Percentiles rank a stretch among this genome's conserved stretches.
Conservation (phyloP, 2,329 filamentous ascomycete species). For the Cercospora sp. region DNA sequence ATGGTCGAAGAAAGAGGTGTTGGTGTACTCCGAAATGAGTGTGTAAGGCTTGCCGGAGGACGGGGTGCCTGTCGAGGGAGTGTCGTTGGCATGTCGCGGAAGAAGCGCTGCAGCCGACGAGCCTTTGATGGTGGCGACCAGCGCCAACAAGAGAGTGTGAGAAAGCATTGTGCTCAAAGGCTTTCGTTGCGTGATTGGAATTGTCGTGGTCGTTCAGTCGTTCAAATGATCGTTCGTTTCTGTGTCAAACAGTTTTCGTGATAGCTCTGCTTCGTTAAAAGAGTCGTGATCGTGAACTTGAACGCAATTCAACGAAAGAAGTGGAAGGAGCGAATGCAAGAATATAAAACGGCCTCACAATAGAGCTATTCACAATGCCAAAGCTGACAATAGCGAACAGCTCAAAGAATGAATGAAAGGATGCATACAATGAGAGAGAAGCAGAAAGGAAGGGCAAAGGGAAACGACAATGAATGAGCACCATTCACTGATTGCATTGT, state of each 20-base stretch:
- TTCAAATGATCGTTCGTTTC: conserved; percentile 3
- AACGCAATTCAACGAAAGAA: neutral
- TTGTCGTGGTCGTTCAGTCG: neutral
- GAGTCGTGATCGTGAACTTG: neutral
- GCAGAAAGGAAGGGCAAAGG: neutral
- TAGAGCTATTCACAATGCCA: neutral
- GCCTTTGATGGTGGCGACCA: conserved; percentile 9
- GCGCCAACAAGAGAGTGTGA: conserved; percentile 8
- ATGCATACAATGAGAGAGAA: neutral
- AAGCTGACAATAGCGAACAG: conserved; percentile 3
- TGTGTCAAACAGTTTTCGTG: neutral
- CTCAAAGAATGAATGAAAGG: conserved; percentile 5
- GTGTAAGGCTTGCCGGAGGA: conserved; percentile 28
- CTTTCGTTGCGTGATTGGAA: neutral
- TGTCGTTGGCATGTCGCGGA: conserved; percentile 6
- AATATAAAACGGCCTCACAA: neutral
- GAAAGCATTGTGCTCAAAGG: neutral
- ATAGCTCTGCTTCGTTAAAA: neutral
- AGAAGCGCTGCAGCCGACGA: conserved; percentile 18
- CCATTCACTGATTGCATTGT: neutral
- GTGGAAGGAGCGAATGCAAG: neutral
- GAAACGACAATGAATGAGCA: neutral
- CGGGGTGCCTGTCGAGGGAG: neutral
- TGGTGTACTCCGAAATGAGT: conserved; percentile 35
- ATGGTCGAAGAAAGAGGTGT: conserved; percentile 45